These are phyloP conservation scores for Polyporus tsugae DNA, from an alignment of 1,284 basidiomycete genomes.

Conservation along the genomic window DNA sequence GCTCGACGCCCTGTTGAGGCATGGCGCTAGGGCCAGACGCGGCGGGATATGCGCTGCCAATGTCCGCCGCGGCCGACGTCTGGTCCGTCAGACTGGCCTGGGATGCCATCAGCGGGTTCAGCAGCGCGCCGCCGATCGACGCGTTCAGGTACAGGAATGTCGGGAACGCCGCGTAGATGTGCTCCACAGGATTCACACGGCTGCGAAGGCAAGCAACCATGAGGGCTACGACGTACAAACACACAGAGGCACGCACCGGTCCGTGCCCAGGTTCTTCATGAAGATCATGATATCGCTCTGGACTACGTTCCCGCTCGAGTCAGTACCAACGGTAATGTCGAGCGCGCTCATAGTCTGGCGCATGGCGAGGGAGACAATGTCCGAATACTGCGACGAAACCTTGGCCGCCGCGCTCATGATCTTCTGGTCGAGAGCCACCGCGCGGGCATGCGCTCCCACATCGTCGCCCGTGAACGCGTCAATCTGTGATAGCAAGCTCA, in stretches of 20 bases:
- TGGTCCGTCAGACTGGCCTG: constrained; percentile 43
- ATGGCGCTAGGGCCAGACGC: constrained; percentile 17
- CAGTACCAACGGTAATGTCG: constrained; percentile 46
- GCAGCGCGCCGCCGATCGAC: constrained; percentile 47
- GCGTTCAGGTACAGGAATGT: constrained; percentile 56
- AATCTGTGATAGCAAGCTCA: constrained; percentile 29
- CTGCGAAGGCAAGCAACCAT: constrained; percentile 15
- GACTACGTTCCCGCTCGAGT: constrained; percentile 44
- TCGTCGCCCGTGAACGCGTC: constrained; percentile 39
- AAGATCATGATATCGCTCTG: constrained; percentile 53
- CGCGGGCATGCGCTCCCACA: constrained; percentile 30
- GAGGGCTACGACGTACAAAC: not conserved
- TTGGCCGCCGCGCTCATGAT: constrained; percentile 34
- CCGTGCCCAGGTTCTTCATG: constrained; percentile 47
- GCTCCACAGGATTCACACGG: constrained; percentile 54
- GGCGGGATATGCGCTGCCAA: constrained; percentile 43
- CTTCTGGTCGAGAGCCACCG: constrained; percentile 37
- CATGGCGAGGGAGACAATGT: constrained; percentile 49
- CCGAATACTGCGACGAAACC: constrained; percentile 45
- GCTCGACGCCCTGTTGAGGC: constrained; percentile 21
- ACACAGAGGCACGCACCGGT: not conserved
- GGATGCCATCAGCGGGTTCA: constrained; percentile 56
- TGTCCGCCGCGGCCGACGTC: constrained; percentile 49
- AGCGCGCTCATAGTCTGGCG: constrained; percentile 51
- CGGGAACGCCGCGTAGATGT: constrained; percentile 56